Evolutionary conservation across 2,329 filamentous ascomycete genomes (phyloP).

Genomic region (Alternaria infectoria): DNA sequence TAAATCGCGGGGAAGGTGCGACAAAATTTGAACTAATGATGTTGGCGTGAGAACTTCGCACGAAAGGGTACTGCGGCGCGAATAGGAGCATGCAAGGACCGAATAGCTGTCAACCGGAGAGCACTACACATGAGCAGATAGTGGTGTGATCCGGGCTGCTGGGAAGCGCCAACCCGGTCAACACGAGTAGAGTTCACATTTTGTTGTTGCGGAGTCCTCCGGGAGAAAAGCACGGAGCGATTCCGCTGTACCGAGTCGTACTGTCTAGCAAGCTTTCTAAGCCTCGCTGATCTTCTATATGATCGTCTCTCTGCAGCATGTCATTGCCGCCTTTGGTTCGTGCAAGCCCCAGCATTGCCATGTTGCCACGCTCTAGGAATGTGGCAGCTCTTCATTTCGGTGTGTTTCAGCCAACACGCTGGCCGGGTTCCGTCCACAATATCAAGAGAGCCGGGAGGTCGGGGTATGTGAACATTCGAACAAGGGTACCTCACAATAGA

Average conservation of each 20-base stretch:
- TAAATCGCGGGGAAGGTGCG: constrained; percentile 23
- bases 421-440: background rate
- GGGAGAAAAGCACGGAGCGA: constrained; percentile 3
- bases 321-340: background rate
- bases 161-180: background rate
- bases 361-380: too few relatives aligned
- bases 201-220: background rate
- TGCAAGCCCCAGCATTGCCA: background rate
- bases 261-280: background rate
- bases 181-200: background rate
- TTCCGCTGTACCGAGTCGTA: background rate
- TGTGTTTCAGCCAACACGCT: background rate
- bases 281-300: background rate
- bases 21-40: constrained; percentile 17
- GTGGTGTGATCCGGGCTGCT: constrained; percentile 18
- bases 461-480: background rate
- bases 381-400: background rate
- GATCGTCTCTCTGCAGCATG: background rate
- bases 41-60: constrained; percentile 30
- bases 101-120: constrained; percentile 8
- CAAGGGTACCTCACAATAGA: background rate
- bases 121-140: constrained; percentile 8
- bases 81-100: constrained; percentile 8
- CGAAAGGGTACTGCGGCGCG: constrained; percentile 22
- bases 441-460: background rate